Base-by-base conservation (phyloP, 1,284 basidiomycete species). In the Leccinum subrobustum region DNA sequence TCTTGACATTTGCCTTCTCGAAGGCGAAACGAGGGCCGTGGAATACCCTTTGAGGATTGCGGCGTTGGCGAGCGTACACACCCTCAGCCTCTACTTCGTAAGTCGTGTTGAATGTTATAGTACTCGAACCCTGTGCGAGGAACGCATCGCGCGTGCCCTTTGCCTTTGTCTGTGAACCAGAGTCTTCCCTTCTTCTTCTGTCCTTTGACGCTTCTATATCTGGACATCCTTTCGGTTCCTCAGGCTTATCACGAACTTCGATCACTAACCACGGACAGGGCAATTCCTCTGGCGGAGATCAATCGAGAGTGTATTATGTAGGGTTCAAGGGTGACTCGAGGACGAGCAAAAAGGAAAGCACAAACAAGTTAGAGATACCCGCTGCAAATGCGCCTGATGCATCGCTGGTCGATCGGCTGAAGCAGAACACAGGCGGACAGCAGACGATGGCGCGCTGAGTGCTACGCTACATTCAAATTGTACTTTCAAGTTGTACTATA, bases 41-140 rank as follows among this genome's bases (percentile, higher is more conserved):
- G 92, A 93, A 73, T 94, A 94, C 65, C 92, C 92, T 1, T 68
- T 93, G 29, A 82, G 87, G 37, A 83, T 87, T 1, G 85, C 90
- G 5, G 84, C 88, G 4, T 93, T 94, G 67, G 77, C 89, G 2
- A 93, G 84, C 69, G 79, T 93, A 47, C 86, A 84, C 62, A 82
- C 86, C 0, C 71, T 93, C 31, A 89, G 89, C 2, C 73, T 93
- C 8, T 91, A 90, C 76, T 92, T 94, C 67, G 92, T 93, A 70
- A 70, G 90, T 65, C 54, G 25, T 61, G 52, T 63, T 55, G 11
- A 20, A 16, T 6, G 11, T 16, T 51, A 18, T 23, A 14, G 2
- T 55, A 52, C 42, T 53, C 56, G 14, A 33, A 50, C 42, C 37
- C 57, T 59, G 53, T 9, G 11, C 44, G 3, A 47, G 44, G 33